Percentiles rank a stretch among this genome's conserved stretches.
These are phyloP conservation scores for Deuterostichococcus epilithicus DNA, from an alignment of 139 green algal genomes.

Conservation along the genomic window DNA sequence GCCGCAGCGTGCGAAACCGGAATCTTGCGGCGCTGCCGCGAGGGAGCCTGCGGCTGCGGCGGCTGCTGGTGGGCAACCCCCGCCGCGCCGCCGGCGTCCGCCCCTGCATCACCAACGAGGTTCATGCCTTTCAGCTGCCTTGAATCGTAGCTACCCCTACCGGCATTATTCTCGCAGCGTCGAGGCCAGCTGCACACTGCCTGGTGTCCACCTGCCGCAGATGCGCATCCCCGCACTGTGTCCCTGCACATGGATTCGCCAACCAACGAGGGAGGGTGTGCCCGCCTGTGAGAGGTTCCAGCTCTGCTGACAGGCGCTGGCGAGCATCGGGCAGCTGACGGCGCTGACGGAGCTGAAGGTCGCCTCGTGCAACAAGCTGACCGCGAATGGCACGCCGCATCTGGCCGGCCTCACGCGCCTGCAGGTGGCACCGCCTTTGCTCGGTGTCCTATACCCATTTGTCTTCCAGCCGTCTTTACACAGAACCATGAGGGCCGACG, in stretches of 20 bases:
- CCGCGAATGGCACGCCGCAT: slow-evolving; percentile 9
- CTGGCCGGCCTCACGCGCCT: slow-evolving; percentile 4
- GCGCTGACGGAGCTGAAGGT: slow-evolving; percentile 2
- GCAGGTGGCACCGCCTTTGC: too few species aligned
- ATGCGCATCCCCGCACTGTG: too few species aligned
- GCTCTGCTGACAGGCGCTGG: slow-evolving; percentile 15
- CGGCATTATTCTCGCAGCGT: too few species aligned
- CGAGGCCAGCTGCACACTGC: too few species aligned
- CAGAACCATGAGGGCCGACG: too few species aligned
- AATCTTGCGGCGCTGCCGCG: slow-evolving; percentile 15
- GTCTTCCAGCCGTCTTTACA: too few species aligned
- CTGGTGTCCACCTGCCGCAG: too few species aligned
- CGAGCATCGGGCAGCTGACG: slow-evolving; percentile 11
- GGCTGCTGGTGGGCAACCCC: slow-evolving; percentile 11
- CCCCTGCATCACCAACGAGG: slow-evolving; percentile 28
- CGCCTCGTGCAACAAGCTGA: slow-evolving; percentile 15
- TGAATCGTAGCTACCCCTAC: too few species aligned
- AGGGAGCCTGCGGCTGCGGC: not conserved
- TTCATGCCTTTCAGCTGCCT: too few species aligned
- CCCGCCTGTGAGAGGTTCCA: not conserved
- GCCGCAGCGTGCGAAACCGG: slow-evolving; percentile 22
- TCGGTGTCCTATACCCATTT: too few species aligned
- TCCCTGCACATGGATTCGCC: too few species aligned
- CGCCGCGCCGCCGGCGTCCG: slow-evolving; percentile 1
- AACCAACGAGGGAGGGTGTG: not conserved